Conservation (phyloP, 2,329 filamentous ascomycete genomes). For the Magnaporthales sp. region DNA sequence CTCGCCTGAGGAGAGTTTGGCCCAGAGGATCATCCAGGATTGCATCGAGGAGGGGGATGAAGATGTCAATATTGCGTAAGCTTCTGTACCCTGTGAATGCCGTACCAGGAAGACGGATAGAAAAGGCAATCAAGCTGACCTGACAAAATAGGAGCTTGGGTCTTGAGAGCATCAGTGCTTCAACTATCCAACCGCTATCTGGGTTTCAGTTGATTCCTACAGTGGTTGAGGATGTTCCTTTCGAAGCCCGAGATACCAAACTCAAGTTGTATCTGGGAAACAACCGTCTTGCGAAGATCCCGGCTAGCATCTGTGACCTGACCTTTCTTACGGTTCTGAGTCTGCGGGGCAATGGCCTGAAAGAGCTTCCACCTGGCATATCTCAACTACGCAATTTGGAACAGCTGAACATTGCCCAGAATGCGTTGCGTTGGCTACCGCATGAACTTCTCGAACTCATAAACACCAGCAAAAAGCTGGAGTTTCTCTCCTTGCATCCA, state of each 20-base stretch:
- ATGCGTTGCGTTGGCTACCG: slow-evolving; percentile 51
- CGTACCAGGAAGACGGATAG: not conserved
- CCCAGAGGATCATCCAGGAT: slow-evolving; percentile 34
- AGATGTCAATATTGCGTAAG: slow-evolving; percentile 51
- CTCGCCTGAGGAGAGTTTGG: slow-evolving; percentile 33
- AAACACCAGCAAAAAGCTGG: slow-evolving; percentile 32
- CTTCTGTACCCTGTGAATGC: not conserved
- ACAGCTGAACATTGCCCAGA: slow-evolving; percentile 59
- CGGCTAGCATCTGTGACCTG: slow-evolving; percentile 52
- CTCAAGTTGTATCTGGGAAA: slow-evolving; percentile 53
- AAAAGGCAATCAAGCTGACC: not conserved
- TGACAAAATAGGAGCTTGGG: slow-evolving; percentile 27
- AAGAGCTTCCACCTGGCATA: slow-evolving; percentile 52
- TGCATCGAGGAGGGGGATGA: slow-evolving; percentile 53
- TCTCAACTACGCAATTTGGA: slow-evolving; percentile 47
- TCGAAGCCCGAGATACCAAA: slow-evolving; percentile 47
- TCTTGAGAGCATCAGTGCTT: slow-evolving; percentile 45
- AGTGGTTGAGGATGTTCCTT: slow-evolving; percentile 47
- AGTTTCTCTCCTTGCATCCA: slow-evolving; percentile 46
- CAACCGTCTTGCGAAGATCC: slow-evolving; percentile 49
- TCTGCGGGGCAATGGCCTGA: slow-evolving; percentile 54
- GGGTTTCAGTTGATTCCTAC: slow-evolving; percentile 45
- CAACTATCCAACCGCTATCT: slow-evolving; percentile 46
- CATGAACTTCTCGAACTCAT: slow-evolving; percentile 53
- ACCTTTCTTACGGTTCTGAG: slow-evolving; percentile 55